Percentiles rank a stretch among this genome's conserved stretches.
Evolutionary conservation across 192 early-diverging fungal species (phyloP).

Genomic region (Entomortierella lignicola): DNA sequence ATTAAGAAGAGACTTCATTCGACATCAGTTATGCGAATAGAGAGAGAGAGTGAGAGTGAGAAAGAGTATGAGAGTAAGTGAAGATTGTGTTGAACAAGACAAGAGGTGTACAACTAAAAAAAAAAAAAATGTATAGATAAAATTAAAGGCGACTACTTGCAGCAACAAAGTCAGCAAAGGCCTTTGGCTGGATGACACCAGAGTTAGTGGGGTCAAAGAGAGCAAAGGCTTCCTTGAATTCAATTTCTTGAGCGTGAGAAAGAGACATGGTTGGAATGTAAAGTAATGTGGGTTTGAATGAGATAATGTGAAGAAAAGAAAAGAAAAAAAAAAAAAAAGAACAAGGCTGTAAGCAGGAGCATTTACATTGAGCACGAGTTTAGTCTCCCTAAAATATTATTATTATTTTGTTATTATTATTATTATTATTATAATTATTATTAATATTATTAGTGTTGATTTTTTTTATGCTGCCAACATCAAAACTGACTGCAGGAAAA

Average conservation of each 20-base stretch:
- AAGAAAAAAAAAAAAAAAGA: conserved; percentile 9
- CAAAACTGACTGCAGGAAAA: no score
- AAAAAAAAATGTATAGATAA: not conserved
- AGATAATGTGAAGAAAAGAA: not conserved
- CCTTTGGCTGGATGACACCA: conserved; percentile 49
- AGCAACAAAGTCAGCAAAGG: conserved; percentile 48
- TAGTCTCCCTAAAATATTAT: no score
- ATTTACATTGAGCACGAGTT: no score
- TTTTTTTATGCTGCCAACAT: no score
- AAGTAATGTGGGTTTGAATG: not conserved
- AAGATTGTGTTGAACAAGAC: no score
- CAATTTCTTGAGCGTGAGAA: conserved; percentile 43
- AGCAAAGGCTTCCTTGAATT: conserved; percentile 53
- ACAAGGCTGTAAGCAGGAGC: conserved; percentile 1
- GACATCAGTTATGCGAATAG: no score
- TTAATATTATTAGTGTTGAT: no score
- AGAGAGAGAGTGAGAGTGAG: no score
- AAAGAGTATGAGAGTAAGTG: no score
- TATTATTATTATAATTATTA: no score
- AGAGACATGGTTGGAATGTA: conserved; percentile 33
- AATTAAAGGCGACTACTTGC: conserved; percentile 11
- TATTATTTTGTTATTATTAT: not conserved
- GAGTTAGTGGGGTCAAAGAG: conserved; percentile 55
- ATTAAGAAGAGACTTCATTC: no score
- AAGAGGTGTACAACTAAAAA: no score